Percentiles rank a stretch among this genome's conserved stretches.
phyloP scores from a whole-genome alignment of 73 alveolate genomes.

The Tetrahymena borealis region DNA sequence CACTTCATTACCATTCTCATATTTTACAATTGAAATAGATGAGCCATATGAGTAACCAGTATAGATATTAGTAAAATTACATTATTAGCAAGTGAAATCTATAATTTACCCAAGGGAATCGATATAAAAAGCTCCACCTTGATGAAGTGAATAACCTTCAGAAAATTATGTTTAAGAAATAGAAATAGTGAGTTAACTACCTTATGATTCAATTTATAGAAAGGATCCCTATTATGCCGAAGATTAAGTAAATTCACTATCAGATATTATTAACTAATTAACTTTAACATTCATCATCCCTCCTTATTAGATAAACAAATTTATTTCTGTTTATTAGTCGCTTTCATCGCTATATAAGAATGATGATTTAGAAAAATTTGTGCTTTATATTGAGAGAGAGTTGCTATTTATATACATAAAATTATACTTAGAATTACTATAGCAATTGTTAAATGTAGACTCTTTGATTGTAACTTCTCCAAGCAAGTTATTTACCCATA shows the following conservation, averaged over 20 bases:
- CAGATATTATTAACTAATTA: not conserved
- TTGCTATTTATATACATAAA: too few species aligned
- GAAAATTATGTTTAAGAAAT: not conserved
- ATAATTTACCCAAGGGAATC: not conserved
- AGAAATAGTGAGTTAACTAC: not conserved
- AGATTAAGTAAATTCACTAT: not conserved
- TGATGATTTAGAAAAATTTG: too few species aligned
- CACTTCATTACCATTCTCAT: too few species aligned
- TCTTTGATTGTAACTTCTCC: too few species aligned
- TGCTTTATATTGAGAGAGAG: too few species aligned
- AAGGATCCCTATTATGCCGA: not conserved
- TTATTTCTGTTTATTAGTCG: too few species aligned
- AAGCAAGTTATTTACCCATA: too few species aligned
- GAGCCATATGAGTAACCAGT: not conserved
- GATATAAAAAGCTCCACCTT: not conserved
- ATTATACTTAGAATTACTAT: too few species aligned
- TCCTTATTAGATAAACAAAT: not conserved
- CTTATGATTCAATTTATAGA: not conserved
- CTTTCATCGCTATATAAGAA: too few species aligned
- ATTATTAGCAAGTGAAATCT: not conserved
- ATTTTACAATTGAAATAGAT: too few species aligned
- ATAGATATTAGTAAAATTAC: not conserved
- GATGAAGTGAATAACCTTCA: not conserved
- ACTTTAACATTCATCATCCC: not conserved
- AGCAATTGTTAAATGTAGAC: too few species aligned